phyloP scores from a whole-genome alignment of 2,329 filamentous ascomycete species.

The Sarocladium strictum region DNA sequence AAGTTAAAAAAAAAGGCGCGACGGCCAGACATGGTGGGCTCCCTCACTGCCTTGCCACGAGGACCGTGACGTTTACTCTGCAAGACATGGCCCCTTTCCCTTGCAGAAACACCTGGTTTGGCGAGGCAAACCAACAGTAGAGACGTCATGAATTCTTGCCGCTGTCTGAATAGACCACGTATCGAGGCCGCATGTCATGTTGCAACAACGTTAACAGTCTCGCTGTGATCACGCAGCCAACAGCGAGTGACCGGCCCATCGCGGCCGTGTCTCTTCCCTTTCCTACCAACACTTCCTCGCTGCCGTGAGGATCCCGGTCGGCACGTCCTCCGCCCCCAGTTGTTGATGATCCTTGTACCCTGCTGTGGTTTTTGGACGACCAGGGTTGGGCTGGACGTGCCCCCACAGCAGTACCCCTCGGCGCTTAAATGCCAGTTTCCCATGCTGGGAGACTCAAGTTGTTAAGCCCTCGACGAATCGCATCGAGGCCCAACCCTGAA shows the following conservation, averaged over 20 bases:
- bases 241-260: background rate
- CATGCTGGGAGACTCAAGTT: background rate
- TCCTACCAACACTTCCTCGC: background rate
- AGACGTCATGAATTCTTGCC: background rate
- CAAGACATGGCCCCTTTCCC: background rate
- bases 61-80: background rate
- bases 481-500: background rate
- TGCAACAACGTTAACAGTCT: background rate
- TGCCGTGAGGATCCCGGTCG: slow-evolving; percentile 6
- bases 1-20: too few relatives aligned
- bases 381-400: background rate
- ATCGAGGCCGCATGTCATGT: background rate
- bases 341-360: slow-evolving; percentile 1
- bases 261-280: background rate
- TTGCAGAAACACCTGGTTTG: background rate
- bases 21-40: background rate
- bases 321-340: background rate
- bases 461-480: slow-evolving; percentile 3
- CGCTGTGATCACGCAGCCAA: background rate
- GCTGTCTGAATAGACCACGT: background rate
- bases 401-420: slow-evolving; percentile 1
- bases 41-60: background rate
- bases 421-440: slow-evolving; percentile 8
- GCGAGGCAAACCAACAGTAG: background rate
- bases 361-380: background rate